Evolutionary conservation across 164 flowering plant genomes (phyloP), one percentile per base, ranked within the genome.

Genomic region (Amborella trichopoda): DNA sequence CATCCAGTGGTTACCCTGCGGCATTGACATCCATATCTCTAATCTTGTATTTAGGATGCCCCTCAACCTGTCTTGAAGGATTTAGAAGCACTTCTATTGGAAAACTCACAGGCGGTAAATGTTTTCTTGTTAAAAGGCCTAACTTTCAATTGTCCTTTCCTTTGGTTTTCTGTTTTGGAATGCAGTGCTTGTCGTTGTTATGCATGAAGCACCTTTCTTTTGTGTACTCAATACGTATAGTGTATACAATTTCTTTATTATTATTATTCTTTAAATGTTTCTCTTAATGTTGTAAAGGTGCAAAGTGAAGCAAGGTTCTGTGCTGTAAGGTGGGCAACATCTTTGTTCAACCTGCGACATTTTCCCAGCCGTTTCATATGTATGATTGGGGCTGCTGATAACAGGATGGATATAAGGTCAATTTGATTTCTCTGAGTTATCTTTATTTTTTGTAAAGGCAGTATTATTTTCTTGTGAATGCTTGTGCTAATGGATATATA

Each of bases 241-340:
- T n/a, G n/a, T n/a, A n/a, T n/a, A n/a, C n/a, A n/a, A n/a, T n/a
- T 14, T 5, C 40, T 37, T 14, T 13, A 6, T 5, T 37, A 6
- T 6, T 37, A 37, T 6, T 20, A 1, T 37, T 37, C 18, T 8
- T 30, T 4, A 37, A 37, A 37, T 5, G 1, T 37, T 37, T 16
- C n/a, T 37, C 10, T 14, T 5, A 5, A 5, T 55, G 34, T 18
- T 65, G 48, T 20, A 53, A 54, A 91, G 99, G 95, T 87, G 49
- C 78, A 84, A 84, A 69, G 78, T 65, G 99, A 91, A 70, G 89
- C 77, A 12, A 81, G 99, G 23, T 91, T 87, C 58, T 91, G 94
- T 73, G 95, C 91, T 55, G 64, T 91, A 53, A 75, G 99, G 67
- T 91, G 99, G 99, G 94, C 96, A 41, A 88, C 91, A 39, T 69